Evolutionary conservation across 1,284 basidiomycete species (phyloP).

Genomic region (Coniferiporia weirii): DNA sequence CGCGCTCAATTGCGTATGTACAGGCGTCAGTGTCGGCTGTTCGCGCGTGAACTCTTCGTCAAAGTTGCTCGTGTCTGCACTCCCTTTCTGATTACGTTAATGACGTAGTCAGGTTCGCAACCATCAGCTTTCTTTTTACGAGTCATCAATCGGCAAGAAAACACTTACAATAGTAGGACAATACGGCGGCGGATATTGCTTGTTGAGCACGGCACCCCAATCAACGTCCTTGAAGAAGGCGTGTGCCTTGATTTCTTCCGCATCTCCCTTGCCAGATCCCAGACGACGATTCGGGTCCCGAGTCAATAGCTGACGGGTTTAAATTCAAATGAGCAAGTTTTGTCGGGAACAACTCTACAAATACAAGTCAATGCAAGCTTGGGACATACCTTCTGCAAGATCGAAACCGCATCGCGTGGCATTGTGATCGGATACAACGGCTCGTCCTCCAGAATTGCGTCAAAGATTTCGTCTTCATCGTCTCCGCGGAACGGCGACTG

Average conservation of each 20-base stretch:
- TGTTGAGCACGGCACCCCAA: constrained; percentile 94
- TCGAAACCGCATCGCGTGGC: constrained; percentile 95
- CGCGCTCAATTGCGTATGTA: constrained; percentile 90
- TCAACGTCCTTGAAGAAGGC: constrained; percentile 98
- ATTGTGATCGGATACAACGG: constrained; percentile 99
- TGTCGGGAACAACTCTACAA: constrained; percentile 14
- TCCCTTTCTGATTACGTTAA: constrained; percentile 54
- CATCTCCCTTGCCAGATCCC: constrained; percentile 92
- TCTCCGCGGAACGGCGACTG: constrained; percentile 99
- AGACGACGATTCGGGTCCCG: constrained; percentile 90
- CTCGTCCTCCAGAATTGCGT: constrained; percentile 98
- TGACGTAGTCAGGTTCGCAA: constrained; percentile 4
- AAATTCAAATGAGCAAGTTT: background rate
- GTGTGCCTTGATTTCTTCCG: constrained; percentile 96
- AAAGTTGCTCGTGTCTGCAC: constrained; percentile 84
- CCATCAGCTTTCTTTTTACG: too few species aligned
- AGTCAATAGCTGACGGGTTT: constrained; percentile 69
- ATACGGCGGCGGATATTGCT: constrained; percentile 96
- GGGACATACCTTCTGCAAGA: constrained; percentile 78
- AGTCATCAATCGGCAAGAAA: constrained; percentile 12
- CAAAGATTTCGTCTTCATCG: constrained; percentile 99
- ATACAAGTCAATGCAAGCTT: background rate
- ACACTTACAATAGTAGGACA: constrained; percentile 87
- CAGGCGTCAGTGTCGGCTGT: constrained; percentile 95
- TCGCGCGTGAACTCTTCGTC: constrained; percentile 97